Evolutionary conservation across 306 rosid species (phyloP).

Genomic region (Biancaea sappan): DNA sequence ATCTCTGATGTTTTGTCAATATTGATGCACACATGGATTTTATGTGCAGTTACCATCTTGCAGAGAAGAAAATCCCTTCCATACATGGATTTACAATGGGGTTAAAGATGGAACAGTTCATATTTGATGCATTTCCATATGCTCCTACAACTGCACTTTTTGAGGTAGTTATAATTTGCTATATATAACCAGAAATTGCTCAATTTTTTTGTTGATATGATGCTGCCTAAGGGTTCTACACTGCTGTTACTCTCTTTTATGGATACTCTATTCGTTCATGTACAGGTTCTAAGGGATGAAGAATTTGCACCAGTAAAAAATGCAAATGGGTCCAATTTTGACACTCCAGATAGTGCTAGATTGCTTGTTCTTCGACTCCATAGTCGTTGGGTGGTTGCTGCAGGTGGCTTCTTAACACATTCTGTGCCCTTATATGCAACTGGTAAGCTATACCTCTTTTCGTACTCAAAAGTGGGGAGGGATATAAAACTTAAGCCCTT

Average conservation of each 20-base stretch:
- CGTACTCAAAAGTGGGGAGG: not conserved
- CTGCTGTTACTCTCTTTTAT: slow-evolving; percentile 3
- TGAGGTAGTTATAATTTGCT: slow-evolving; percentile 64
- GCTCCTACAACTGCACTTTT: slow-evolving; percentile 97
- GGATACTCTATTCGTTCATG: slow-evolving; percentile 33
- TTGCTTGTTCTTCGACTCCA: slow-evolving; percentile 97
- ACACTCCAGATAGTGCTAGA: slow-evolving; percentile 95
- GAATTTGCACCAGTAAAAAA: slow-evolving; percentile 98
- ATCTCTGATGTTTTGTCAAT: slow-evolving; percentile 18
- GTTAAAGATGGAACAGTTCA: slow-evolving; percentile 87
- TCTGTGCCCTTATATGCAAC: slow-evolving; percentile 95
- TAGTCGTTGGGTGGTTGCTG: slow-evolving; percentile 96
- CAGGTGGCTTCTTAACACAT: slow-evolving; percentile 98
- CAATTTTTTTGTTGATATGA: slow-evolving; percentile 18
- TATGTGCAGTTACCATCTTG: slow-evolving; percentile 85
- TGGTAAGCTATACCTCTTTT: slow-evolving; percentile 48
- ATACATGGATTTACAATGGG: slow-evolving; percentile 79
- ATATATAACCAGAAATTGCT: not conserved
- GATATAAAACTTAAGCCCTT: not conserved
- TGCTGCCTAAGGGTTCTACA: slow-evolving; percentile 13
- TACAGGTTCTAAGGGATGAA: slow-evolving; percentile 85
- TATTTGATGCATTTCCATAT: slow-evolving; percentile 96
- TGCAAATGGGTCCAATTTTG: slow-evolving; percentile 86
- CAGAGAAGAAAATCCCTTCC: slow-evolving; percentile 95
- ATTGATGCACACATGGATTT: slow-evolving; percentile 30